Base-by-base conservation (phyloP, 1,139 yeast genomes). In the Candida sojae region DNA sequence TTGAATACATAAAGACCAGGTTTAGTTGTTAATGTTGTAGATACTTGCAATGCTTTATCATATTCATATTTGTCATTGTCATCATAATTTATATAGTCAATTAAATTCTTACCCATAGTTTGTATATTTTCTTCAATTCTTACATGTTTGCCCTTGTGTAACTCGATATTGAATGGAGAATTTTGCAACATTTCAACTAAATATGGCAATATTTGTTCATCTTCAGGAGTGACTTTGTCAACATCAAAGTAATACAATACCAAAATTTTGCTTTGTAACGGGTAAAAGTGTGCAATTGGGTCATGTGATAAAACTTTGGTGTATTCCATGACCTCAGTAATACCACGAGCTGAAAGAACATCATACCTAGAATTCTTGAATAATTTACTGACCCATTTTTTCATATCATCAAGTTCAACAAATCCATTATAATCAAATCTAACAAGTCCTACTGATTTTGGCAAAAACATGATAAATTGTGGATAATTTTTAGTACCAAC, bases 1-100 rank as follows among this genome's bases (percentile, higher is more conserved):
- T 80, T 83, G 59, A 84, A 77, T 23, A 84, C 69, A 35, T 82
- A 64, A 23, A 86, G 57, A 12, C 88, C 82, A 2, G 93, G 95
- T 44, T 71, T 71, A 6, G 84, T 70, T 0, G 90, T 75, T 37
- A 82, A 61, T 0, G 86, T 72, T 21, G 81, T 77, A 21, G 86
- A 72, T 25, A 74, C 63, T 50, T 71, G 74, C 67, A 78, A 61
- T 23, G 75, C 75, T 48, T 73, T 71, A 57, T 80, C 71, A 51
- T 71, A 75, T 42, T 56, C 58, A 36, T 65, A 62, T 21, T 57
- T 55, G 3, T 62, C 60, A 6, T 56, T 49, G 2, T 62, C 58
- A 54, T 77, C 74, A 48, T 77, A 70, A 46, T 77, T 74, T 35
- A 83, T 66, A 45, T 61, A 67, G 10, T 71, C 64, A 47, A 76